These are phyloP conservation scores for Penicillium hesseltinei DNA, from an alignment of 2,329 filamentous ascomycete species.

Conservation along the genomic window DNA sequence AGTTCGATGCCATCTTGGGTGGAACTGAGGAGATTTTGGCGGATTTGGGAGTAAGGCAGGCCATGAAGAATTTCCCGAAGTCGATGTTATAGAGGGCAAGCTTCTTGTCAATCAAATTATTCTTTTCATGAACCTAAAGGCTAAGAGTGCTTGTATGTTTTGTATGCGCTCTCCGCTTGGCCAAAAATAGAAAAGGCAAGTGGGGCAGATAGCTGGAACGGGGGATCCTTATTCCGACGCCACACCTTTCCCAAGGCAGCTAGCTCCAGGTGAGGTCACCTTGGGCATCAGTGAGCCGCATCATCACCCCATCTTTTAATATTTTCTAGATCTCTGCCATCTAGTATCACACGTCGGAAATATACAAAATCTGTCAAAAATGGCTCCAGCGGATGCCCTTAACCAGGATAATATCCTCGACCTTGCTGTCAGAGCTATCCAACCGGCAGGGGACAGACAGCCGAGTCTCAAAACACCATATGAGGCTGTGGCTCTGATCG, in stretches of 20 bases:
- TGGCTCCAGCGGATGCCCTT: conserved; percentile 26
- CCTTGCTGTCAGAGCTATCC: conserved; percentile 34
- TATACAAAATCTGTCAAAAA: neutral
- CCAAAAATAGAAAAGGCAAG: conserved; percentile 3
- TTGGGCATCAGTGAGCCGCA: neutral
- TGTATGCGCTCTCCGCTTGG: neutral
- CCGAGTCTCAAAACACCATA: conserved; percentile 52
- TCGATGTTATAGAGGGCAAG: conserved; percentile 63
- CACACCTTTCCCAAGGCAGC: neutral
- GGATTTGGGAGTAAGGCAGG: conserved; percentile 79
- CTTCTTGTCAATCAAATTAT: neutral
- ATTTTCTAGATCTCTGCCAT: neutral
- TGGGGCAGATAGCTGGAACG: conserved; percentile 6
- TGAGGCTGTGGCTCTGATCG: conserved; percentile 79
- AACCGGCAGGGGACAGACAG: conserved; percentile 25
- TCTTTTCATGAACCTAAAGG: neutral
- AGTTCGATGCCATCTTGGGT: conserved; percentile 75
- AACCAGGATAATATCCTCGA: conserved; percentile 31
- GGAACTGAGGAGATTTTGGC: conserved; percentile 80
- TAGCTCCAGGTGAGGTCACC: conserved; percentile 1
- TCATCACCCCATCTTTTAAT: neutral
- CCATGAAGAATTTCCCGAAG: conserved; percentile 81
- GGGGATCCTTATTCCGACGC: conserved; percentile 3
- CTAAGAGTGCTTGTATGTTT: neutral
- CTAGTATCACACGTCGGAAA: neutral